phyloP scores from a whole-genome alignment of 1,139 yeast genomes.

The Hyphopichia khmerensis region DNA sequence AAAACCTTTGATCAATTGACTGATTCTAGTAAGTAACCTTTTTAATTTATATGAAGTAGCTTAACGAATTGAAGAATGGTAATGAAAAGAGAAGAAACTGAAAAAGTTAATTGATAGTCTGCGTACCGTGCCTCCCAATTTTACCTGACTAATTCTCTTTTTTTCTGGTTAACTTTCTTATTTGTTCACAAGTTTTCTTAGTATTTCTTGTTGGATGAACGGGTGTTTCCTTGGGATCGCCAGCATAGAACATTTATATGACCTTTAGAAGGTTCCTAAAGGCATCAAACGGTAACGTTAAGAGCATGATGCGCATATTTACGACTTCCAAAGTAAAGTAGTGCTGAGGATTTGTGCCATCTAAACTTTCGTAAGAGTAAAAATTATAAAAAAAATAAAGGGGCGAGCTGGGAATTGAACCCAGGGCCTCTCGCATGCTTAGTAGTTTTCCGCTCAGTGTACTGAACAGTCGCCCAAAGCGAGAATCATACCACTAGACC shows the following conservation, averaged over 20 bases:
- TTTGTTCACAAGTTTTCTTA: neutral
- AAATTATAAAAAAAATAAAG: conserved; percentile 6
- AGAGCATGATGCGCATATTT: too few relatives aligned
- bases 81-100: too few relatives aligned
- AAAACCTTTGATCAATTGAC: too few relatives aligned
- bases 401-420: conserved; percentile 19
- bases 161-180: neutral
- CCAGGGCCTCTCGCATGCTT: conserved; percentile 19
- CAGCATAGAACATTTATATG: neutral
- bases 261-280: too few relatives aligned
- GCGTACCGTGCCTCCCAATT: neutral
- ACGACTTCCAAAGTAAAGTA: too few relatives aligned
- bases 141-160: neutral
- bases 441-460: conserved; percentile 5
- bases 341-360: too few relatives aligned
- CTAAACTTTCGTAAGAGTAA: too few relatives aligned
- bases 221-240: neutral
- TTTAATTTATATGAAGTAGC: too few relatives aligned
- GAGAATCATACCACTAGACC: conserved; percentile 19
- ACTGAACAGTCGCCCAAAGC: conserved; percentile 13
- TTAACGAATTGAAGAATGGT: too few relatives aligned
- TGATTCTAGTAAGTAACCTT: too few relatives aligned
- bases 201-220: neutral
- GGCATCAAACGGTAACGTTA: too few relatives aligned
- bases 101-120: too few relatives aligned